Base-by-base conservation (phyloP, 1,139 yeast genomes). In the Casaregolazyma suthepensis region DNA sequence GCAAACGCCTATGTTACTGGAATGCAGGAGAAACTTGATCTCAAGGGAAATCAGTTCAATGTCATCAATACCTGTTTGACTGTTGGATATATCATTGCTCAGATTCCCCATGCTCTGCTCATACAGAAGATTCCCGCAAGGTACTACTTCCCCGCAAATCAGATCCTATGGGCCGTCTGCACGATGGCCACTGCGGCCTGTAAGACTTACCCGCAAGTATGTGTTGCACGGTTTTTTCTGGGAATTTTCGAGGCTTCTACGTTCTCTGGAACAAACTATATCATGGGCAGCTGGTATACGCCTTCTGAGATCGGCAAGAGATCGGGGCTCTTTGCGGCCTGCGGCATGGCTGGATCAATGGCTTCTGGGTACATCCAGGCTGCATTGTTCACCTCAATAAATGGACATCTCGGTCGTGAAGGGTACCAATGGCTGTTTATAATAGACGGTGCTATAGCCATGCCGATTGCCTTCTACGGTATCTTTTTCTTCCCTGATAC, bases 381-480 rank as follows among this genome's bases (percentile, higher is more conserved):
- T n/a, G 80, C 83, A 6, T 78, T 83, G 48, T 79, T 72, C 61
- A 68, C 77, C 49, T 61, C 67, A 23, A 63, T 82, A 61, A 71
- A 75, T 53, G 81, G 80, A 17, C 66, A 64, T 5, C 66, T 67
- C 54, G 85, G 87, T 1, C 69, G 80, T 37, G 75, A 70, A 37
- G 82, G 87, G 12, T 85, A 90, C 90, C 77, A 83, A 69, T 85
- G 90, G 89, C 80, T 82, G 69, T 85, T 82, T 63, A 77, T 85
- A 56, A 76, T 85, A 58, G 89, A 85, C 66, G 86, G 85, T 7
- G 67, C 81, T 48, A 73, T 83, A 43, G 80, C 89, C 1, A 63
- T 83, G 35, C 78, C 73, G 2, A 79, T 85, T 52, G 88, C 85
- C n/a, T 12, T 83, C 20, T 66, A 81, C 57, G 91, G 90, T 0